Base-by-base conservation (phyloP, 75 land plant genomes). In the Chamaecyparis obtusa region DNA sequence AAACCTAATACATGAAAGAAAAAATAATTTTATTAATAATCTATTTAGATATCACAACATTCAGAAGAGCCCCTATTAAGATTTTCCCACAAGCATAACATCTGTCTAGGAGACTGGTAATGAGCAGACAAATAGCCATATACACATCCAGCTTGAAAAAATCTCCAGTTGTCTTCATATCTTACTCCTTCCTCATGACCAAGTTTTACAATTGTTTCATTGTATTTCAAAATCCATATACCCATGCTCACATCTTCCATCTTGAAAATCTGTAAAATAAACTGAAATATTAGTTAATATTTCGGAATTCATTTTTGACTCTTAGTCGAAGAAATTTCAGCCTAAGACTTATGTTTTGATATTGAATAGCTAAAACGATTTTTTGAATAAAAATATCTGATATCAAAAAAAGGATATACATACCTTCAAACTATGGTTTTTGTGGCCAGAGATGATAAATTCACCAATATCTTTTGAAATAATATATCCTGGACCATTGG, bases 201-300 rank as follows among this genome's bases (percentile, higher is more conserved):
- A 64, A 24, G 27, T 24, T 64, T 49, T 19, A 77, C 41, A 17
- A 44, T 77, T 24, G 43, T 36, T 57, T 79, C 78, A 24, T 80
- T 84, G 56, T 55, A 90, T 69, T 88, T 90, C 35, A 83, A 79
- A 39, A 90, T 89, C 91, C 91, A 90, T 43, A 88, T 55, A 27
- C 91, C 91, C 87, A 90, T 88, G 64, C 91, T 88, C 69, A 90
- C 91, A 74, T 88, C 91, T 54, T 90, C 91, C 91, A 90, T 90
- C 90, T 90, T 90, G 77, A 90, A 90, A 44, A 90, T 55, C 89
- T 90, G 87, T 30, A 87, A 56, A 48, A 48, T 48, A 81, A 57
- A 64, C 51, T 39, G 46, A 36, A 83, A 33, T 41, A 16, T 17
- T 21, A 17, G 27, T 48, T 8, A 46, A 5, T 46, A 46, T 46